phyloP scores from a whole-genome alignment of 805 yeast genomes.

The Schizosaccharomyces lindneri region DNA sequence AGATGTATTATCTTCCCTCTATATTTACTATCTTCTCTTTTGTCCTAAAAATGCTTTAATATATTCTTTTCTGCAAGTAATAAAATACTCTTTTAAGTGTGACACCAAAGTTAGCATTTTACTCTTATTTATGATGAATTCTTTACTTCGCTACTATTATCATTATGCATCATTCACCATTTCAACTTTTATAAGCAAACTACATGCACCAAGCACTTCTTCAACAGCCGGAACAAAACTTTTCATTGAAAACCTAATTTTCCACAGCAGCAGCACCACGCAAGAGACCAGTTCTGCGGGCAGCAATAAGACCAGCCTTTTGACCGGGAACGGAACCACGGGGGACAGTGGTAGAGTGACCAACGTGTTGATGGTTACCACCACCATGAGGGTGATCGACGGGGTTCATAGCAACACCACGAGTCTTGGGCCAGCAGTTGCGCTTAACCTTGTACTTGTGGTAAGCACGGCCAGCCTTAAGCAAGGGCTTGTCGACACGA shows the following conservation, averaged over 20 bases:
- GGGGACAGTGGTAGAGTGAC: constrained; percentile 95
- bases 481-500: constrained; percentile 97
- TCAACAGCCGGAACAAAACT: neutral
- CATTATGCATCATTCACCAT: too few relatives aligned
- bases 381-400: constrained; percentile 99
- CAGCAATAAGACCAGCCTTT: constrained; percentile 99
- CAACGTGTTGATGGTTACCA: constrained; percentile 99
- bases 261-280: constrained; percentile 96
- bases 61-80: too few relatives aligned
- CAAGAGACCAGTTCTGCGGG: constrained; percentile 99
- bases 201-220: too few relatives aligned
- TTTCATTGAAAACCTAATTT: constrained; percentile 22
- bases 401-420: constrained; percentile 99
- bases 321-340: constrained; percentile 99
- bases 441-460: constrained; percentile 98
- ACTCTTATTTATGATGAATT: too few relatives aligned
- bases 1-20: too few relatives aligned
- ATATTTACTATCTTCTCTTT: too few relatives aligned
- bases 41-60: too few relatives aligned
- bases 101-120: too few relatives aligned
- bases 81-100: too few relatives aligned
- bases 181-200: too few relatives aligned
- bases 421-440: constrained; percentile 99
- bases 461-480: constrained; percentile 99
- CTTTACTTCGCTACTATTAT: too few relatives aligned